These are phyloP conservation scores for Candida boleticola DNA, from an alignment of 805 yeast species.

Conservation along the genomic window DNA sequence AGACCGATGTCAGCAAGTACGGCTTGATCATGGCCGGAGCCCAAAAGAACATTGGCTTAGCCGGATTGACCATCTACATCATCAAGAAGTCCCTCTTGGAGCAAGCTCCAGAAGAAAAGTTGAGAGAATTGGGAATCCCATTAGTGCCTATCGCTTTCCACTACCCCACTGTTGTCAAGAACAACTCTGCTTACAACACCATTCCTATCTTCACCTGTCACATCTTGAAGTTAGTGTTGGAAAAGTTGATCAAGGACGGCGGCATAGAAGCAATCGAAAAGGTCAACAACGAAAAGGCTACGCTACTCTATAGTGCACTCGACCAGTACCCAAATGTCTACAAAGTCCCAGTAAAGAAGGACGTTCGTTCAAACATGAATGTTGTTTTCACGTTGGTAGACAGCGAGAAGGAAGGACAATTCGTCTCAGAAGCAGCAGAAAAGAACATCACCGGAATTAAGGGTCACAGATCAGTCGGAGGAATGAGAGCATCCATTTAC, in stretches of 20 bases:
- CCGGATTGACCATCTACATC: constrained; percentile 91
- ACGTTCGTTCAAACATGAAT: constrained; percentile 83
- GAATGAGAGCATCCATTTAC: constrained; percentile 89
- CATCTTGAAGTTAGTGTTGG: constrained; percentile 75
- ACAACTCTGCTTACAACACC: constrained; percentile 94
- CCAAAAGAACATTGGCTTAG: constrained; percentile 95
- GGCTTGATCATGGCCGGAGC: constrained; percentile 97
- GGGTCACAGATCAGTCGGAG: constrained; percentile 97
- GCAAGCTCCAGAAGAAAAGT: constrained; percentile 60
- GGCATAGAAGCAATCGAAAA: constrained; percentile 66
- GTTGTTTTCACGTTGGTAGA: constrained; percentile 79
- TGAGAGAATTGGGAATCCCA: constrained; percentile 63
- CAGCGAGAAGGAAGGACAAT: constrained; percentile 63
- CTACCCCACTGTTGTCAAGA: constrained; percentile 79
- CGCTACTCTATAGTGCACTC: constrained; percentile 58
- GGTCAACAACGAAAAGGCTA: constrained; percentile 61
- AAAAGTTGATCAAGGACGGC: constrained; percentile 60
- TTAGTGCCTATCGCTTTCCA: constrained; percentile 86
- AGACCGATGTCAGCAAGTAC: constrained; percentile 76
- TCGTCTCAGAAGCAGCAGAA: constrained; percentile 65
- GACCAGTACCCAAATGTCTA: constrained; percentile 66
- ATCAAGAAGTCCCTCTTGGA: constrained; percentile 77
- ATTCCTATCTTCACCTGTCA: constrained; percentile 91
- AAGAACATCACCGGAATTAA: constrained; percentile 71
- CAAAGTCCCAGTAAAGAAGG: constrained; percentile 58